Evolutionary conservation across 345 rosid genomes (phyloP), one percentile per base, ranked within the genome.

Genomic region (Gossypium anomalum): DNA sequence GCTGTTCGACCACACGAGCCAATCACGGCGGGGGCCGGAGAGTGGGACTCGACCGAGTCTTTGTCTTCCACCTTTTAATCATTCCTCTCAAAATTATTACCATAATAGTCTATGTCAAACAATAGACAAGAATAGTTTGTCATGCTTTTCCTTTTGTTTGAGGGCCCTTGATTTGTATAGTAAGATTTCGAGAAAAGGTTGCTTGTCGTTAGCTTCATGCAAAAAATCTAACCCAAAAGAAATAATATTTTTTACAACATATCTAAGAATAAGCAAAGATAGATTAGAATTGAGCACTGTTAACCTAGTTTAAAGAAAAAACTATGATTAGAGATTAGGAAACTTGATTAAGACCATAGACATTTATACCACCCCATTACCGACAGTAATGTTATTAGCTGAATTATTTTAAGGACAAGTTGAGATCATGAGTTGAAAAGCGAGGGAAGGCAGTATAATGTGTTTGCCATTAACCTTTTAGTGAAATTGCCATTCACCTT

Each of bases 151-250:
- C 48, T 44, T 34, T 34, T 34, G 41, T 4, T 34, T 34, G n/a
- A 13, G 71, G 55, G 80, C 52, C 62, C 19, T 59, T 71, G 41
- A 71, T 51, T 1, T 29, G 38, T 29, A 8, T 6, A 8, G 63
- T 20, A 78, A 82, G 81, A 80, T 80, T 82, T 82, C 55, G 38
- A 72, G 47, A 77, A 70, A 85, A 82, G 79, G 64, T 78, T 79
- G 84, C 53, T 78, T 82, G 86, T 85, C 84, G 72, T 74, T 67
- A 67, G 78, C 81, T 78, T 63, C 66, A 38, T 67, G 72, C 76
- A 44, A 71, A 45, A 62, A 45, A 68, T 79, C 78, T 45, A 58
- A 73, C 79, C 77, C 11, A 44, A 79, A 77, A 41, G 19, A 16
- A 25, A 19, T 16, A 16, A 9, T 4, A 38, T 71, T 41, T 53